These are phyloP conservation scores for Pseudoscleropodium purum DNA, from an alignment of 225 moss, liverwort and hornwort genomes.

Conservation along the genomic window DNA sequence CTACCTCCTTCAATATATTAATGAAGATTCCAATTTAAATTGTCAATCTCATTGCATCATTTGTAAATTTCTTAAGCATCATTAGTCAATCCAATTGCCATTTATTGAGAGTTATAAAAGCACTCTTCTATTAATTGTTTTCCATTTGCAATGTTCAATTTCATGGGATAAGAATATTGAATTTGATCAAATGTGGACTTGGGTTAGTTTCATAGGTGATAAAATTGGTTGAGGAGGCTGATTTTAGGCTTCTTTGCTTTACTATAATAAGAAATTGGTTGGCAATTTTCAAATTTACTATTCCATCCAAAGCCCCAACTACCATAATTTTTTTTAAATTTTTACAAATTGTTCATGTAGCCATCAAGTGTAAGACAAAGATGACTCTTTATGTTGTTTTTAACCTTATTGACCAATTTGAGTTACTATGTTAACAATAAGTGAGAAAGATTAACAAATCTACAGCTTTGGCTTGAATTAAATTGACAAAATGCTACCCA, in stretches of 20 bases:
- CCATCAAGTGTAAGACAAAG: background rate
- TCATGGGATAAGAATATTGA: background rate
- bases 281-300: background rate
- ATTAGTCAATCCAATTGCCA: background rate
- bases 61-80: too few species aligned
- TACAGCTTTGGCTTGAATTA: rapidly evolving
- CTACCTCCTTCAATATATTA: background rate
- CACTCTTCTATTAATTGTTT: background rate
- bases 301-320: background rate
- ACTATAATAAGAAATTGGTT: background rate
- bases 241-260: too few species aligned
- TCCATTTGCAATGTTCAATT: too few species aligned
- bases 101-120: background rate
- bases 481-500: background rate
- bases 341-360: background rate
- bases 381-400: background rate
- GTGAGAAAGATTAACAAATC: background rate
- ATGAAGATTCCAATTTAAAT: too few species aligned
- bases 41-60: background rate
- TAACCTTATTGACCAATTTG: background rate
- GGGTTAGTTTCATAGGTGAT: rapidly evolving
- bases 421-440: background rate
- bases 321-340: background rate
- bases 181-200: background rate
- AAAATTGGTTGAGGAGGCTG: rapidly evolving